Evolutionary conservation across 495 filamentous ascomycete genomes (phyloP).

Genomic region (Podospora pseudocomata): DNA sequence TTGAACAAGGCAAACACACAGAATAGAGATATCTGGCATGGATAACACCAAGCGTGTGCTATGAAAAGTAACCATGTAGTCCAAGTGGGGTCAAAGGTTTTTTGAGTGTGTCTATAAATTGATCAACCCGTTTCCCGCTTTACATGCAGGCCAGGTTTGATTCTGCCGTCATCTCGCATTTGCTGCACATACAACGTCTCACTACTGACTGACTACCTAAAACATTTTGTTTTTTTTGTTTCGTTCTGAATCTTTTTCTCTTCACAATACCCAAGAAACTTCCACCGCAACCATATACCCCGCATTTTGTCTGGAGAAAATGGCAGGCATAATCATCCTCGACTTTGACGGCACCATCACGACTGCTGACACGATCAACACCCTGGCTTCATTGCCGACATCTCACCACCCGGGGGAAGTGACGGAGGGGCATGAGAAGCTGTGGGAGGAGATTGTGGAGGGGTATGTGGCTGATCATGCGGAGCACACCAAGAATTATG

Average conservation of each 20-base stretch:
- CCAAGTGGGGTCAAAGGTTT: not conserved
- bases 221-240: not conserved
- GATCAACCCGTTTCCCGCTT: not conserved
- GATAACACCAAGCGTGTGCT: not conserved
- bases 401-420: not conserved
- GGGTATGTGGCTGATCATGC: conserved; percentile 37
- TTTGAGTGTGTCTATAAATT: not conserved
- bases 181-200: not conserved
- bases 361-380: conserved; percentile 29
- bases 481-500: conserved; percentile 31
- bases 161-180: not conserved
- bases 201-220: not conserved
- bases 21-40: not conserved
- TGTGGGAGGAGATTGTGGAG: conserved; percentile 38
- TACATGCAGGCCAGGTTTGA: not conserved
- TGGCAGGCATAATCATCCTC: conserved; percentile 37
- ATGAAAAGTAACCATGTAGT: not conserved
- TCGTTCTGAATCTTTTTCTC: not conserved
- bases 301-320: not conserved
- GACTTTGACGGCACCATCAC: conserved; percentile 53
- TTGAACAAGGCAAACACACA: not conserved
- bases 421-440: too few species aligned
- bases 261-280: not conserved
- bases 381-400: conserved; percentile 16
- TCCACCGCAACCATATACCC: not conserved